Evolutionary conservation across 2,329 filamentous ascomycete genomes (phyloP).

Genomic region (Mariannaea sp.): DNA sequence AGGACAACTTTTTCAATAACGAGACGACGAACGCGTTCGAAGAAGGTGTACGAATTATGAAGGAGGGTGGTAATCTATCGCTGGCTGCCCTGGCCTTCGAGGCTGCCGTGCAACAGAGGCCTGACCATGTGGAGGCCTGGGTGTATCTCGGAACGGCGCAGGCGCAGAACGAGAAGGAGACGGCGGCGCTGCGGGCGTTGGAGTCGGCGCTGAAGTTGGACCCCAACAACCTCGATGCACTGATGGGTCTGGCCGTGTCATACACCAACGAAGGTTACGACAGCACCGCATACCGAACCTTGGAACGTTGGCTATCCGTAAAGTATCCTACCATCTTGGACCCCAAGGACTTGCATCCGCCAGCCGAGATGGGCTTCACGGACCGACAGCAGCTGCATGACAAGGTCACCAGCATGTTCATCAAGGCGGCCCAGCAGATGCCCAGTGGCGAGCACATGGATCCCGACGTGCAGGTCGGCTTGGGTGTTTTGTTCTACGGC

Average conservation of each 20-base stretch:
- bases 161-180: constrained; percentile 98
- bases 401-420: constrained; percentile 88
- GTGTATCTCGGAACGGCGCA: constrained; percentile 89
- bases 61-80: constrained; percentile 90
- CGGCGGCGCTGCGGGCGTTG: constrained; percentile 89
- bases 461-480: constrained; percentile 94
- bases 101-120: constrained; percentile 88
- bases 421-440: constrained; percentile 87
- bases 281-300: constrained; percentile 90
- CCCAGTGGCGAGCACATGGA: constrained; percentile 96
- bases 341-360: constrained; percentile 71
- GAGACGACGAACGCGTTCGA: constrained; percentile 82
- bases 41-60: constrained; percentile 91
- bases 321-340: constrained; percentile 87
- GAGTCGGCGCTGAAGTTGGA: constrained; percentile 91
- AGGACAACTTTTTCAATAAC: constrained; percentile 86
- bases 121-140: constrained; percentile 90
- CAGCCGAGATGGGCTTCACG: constrained; percentile 89
- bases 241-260: constrained; percentile 94
- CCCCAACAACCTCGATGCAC: constrained; percentile 80
- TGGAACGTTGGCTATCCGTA: constrained; percentile 95
- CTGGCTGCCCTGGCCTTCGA: constrained; percentile 94
- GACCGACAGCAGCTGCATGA: constrained; percentile 89
- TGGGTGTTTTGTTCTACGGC: constrained; percentile 97
- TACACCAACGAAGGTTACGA: constrained; percentile 99